Percentiles rank a stretch among this genome's conserved stretches.
Conservation (phyloP, 371 early-diverging fungal species). For the Circinella umbellata region DNA sequence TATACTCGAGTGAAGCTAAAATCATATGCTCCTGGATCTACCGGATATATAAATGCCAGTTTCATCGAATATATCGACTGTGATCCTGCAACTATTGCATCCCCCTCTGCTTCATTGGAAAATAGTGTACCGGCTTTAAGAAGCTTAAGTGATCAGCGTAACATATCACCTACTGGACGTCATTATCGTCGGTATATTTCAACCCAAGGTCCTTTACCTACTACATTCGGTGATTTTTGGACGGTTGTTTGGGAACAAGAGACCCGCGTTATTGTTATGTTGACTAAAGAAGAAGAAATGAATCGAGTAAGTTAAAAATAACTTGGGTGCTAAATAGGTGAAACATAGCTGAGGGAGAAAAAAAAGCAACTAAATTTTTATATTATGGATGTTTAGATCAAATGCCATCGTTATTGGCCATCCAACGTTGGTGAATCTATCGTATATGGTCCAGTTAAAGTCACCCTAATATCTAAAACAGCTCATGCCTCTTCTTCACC, state of each 20-base stretch:
- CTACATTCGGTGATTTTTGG: conserved; percentile 91
- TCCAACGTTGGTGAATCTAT: conserved; percentile 32
- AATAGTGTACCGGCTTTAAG: conserved; percentile 23
- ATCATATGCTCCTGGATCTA: conserved; percentile 30
- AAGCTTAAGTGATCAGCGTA: conserved; percentile 25
- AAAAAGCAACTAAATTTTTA: too few relatives aligned
- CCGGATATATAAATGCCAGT: conserved; percentile 86
- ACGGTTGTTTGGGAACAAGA: conserved; percentile 89
- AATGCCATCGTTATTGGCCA: conserved; percentile 85
- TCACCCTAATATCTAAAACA: conserved; percentile 35
- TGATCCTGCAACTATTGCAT: conserved; percentile 17
- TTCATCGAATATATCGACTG: conserved; percentile 38
- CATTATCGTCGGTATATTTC: conserved; percentile 72
- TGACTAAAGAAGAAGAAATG: conserved; percentile 85
- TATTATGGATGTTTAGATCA: conserved; percentile 32
- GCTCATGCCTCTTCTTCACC: conserved; percentile 16
- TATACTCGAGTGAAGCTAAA: conserved; percentile 58
- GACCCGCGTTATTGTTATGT: conserved; percentile 82
- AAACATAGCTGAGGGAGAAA: too few relatives aligned
- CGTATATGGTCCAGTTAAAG: conserved; percentile 42
- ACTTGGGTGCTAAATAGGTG: too few relatives aligned
- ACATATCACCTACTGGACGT: conserved; percentile 5
- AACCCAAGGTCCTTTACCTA: conserved; percentile 87
- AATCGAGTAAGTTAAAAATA: conserved; percentile 57
- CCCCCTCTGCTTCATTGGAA: conserved; percentile 8